These are phyloP conservation scores for Cystobasidiaceae sp. DNA, from an alignment of 1,284 basidiomycete species.

Conservation along the genomic window DNA sequence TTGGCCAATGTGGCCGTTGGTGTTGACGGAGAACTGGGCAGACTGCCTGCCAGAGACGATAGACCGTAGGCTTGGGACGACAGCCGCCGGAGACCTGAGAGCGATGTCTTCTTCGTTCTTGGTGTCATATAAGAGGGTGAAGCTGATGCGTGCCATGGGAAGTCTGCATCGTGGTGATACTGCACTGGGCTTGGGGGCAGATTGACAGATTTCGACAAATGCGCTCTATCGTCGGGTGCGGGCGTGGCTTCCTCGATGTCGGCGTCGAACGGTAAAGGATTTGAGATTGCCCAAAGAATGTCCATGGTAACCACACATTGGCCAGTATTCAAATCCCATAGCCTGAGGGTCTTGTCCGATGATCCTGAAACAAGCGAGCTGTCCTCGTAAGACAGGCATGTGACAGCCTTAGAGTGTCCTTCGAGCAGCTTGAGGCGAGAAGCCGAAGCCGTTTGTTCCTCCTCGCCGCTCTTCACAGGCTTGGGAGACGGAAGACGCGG, in stretches of 20 bases:
- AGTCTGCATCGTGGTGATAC: conserved; percentile 9
- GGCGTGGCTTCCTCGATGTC: conserved; percentile 4
- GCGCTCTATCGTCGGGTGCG: background rate
- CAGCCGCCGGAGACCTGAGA: conserved; percentile 24
- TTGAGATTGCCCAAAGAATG: conserved; percentile 97
- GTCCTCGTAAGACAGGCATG: conserved; percentile 30
- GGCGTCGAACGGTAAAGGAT: conserved; percentile 58
- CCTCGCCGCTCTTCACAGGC: background rate
- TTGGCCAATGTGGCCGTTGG: conserved; percentile 4
- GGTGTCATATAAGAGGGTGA: conserved; percentile 27
- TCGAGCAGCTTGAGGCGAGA: conserved; percentile 11
- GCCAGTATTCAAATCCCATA: conserved; percentile 95
- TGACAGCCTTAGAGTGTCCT: conserved; percentile 31
- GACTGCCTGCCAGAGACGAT: conserved; percentile 16
- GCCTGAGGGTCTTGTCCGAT: conserved; percentile 94
- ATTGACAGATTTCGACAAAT: conserved; percentile 9
- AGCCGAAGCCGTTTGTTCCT: conserved; percentile 6
- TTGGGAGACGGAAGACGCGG: background rate
- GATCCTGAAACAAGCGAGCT: conserved; percentile 70
- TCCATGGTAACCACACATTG: conserved; percentile 99
- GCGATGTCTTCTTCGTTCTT: conserved; percentile 16
- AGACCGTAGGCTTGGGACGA: conserved; percentile 26
- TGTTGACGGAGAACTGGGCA: conserved; percentile 8
- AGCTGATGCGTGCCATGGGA: conserved; percentile 13
- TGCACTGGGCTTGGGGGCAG: conserved; percentile 14